Percentiles rank a stretch among this genome's conserved stretches.
phyloP scores from a whole-genome alignment of 164 flowering plant genomes.

The Berberis thunbergii region DNA sequence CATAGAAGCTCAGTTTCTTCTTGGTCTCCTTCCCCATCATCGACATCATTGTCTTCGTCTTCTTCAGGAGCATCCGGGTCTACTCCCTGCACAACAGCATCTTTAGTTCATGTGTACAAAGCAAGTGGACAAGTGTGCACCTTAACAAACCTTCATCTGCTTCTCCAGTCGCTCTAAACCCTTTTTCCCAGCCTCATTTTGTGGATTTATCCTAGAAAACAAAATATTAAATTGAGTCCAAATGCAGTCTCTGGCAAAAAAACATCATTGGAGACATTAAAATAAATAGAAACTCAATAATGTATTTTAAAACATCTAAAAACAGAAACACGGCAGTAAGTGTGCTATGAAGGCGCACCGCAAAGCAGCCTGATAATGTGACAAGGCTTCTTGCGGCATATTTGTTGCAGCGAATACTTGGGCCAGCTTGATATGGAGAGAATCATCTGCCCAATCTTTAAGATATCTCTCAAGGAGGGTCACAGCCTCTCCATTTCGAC shows the following conservation, averaged over 20 bases:
- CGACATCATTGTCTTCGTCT: slow-evolving; percentile 91
- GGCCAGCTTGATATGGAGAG: slow-evolving; percentile 88
- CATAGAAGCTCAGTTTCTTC: slow-evolving; percentile 73
- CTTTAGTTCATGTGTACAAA: not conserved
- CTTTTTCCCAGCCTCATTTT: slow-evolving; percentile 81
- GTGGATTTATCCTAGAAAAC: slow-evolving; percentile 65
- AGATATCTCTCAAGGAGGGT: slow-evolving; percentile 80
- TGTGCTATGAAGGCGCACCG: slow-evolving; percentile 31
- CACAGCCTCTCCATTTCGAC: slow-evolving; percentile 81
- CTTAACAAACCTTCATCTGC: slow-evolving; percentile 81
- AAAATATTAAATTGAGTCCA: not conserved
- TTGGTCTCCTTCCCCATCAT: slow-evolving; percentile 76
- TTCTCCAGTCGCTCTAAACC: slow-evolving; percentile 90
- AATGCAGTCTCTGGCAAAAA: too few relatives aligned
- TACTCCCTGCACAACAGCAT: slow-evolving; percentile 51
- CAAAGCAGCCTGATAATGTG: slow-evolving; percentile 89
- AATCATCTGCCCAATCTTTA: slow-evolving; percentile 93
- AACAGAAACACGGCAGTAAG: not conserved
- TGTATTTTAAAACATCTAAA: not conserved
- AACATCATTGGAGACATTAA: not conserved
- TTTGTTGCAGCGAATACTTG: slow-evolving; percentile 85
- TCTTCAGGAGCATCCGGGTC: slow-evolving; percentile 99
- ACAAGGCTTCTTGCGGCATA: slow-evolving; percentile 79
- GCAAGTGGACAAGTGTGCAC: not conserved
- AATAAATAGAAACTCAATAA: not conserved